A percentile compares a stretch with the other conserved stretches of the same genome.
Conservation (phyloP, 495 filamentous ascomycete genomes). For the Cryomyces antarcticus region DNA sequence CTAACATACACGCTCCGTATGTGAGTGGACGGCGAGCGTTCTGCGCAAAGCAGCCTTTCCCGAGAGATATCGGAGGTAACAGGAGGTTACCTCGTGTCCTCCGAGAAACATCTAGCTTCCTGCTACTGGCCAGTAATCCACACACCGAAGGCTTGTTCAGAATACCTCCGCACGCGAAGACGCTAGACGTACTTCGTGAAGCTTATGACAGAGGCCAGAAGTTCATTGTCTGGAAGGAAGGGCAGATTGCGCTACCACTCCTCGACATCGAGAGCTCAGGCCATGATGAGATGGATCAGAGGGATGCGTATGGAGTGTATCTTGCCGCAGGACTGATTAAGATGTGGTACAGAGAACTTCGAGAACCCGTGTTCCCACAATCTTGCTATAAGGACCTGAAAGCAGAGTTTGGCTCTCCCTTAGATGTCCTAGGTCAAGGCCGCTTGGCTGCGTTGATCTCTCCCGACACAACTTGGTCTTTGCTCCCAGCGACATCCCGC, state of each 20-base stretch:
- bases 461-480: slow-evolving; percentile 20
- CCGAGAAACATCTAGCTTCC: slow-evolving; percentile 29
- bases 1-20: slow-evolving; percentile 27
- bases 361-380: slow-evolving; percentile 28
- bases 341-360: slow-evolving; percentile 32
- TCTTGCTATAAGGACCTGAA: slow-evolving; percentile 22
- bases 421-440: not conserved
- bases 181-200: slow-evolving; percentile 28
- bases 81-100: slow-evolving; percentile 28
- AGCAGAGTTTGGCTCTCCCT: slow-evolving; percentile 11
- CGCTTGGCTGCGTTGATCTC: slow-evolving; percentile 16
- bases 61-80: slow-evolving; percentile 17
- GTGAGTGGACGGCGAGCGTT: slow-evolving; percentile 27
- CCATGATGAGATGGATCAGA: slow-evolving; percentile 22
- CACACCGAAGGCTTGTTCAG: slow-evolving; percentile 30
- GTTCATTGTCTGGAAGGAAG: slow-evolving; percentile 29
- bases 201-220: slow-evolving; percentile 33
- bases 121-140: slow-evolving; percentile 24
- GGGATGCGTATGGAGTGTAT: slow-evolving; percentile 29
- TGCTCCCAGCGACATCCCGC: slow-evolving; percentile 18
- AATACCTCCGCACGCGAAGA: slow-evolving; percentile 24
- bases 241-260: slow-evolving; percentile 6
- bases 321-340: slow-evolving; percentile 32
- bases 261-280: slow-evolving; percentile 8
- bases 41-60: slow-evolving; percentile 22